Conservation (phyloP, 225 moss, liverwort and hornwort species). For the Climacium dendroides region DNA sequence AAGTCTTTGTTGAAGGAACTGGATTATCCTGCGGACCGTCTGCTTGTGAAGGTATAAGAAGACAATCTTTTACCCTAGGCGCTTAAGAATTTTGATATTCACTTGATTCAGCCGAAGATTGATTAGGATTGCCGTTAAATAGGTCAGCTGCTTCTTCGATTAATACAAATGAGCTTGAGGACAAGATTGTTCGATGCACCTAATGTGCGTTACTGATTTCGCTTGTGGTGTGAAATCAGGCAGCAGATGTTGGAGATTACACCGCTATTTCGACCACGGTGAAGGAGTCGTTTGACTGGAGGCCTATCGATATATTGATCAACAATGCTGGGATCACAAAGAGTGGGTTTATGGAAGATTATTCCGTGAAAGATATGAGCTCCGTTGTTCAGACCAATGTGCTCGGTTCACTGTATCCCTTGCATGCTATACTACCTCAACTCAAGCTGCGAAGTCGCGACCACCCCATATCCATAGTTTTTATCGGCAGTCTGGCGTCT, state of each 20-base stretch:
- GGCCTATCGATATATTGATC: conserved; percentile 66
- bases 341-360: conserved; percentile 64
- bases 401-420: conserved; percentile 64
- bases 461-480: conserved; percentile 68
- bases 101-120: background rate
- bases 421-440: conserved; percentile 58
- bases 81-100: background rate
- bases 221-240: conserved; percentile 16
- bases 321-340: conserved; percentile 84
- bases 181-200: background rate
- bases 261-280: conserved; percentile 40
- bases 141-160: background rate
- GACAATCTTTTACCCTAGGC: background rate
- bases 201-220: background rate
- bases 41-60: conserved; percentile 45
- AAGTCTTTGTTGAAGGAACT: conserved; percentile 30
- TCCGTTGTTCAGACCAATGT: conserved; percentile 69
- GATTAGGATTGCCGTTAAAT: background rate
- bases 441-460: conserved; percentile 68
- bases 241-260: conserved; percentile 70
- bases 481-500: conserved; percentile 77
- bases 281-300: conserved; percentile 58
- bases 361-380: conserved; percentile 48
- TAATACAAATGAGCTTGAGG: background rate
- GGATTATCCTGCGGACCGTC: conserved; percentile 12